Evolutionary conservation across 2,329 filamentous ascomycete genomes (phyloP), one percentile per base, ranked within the genome.

Genomic region (Raffaelea ambrosiae): DNA sequence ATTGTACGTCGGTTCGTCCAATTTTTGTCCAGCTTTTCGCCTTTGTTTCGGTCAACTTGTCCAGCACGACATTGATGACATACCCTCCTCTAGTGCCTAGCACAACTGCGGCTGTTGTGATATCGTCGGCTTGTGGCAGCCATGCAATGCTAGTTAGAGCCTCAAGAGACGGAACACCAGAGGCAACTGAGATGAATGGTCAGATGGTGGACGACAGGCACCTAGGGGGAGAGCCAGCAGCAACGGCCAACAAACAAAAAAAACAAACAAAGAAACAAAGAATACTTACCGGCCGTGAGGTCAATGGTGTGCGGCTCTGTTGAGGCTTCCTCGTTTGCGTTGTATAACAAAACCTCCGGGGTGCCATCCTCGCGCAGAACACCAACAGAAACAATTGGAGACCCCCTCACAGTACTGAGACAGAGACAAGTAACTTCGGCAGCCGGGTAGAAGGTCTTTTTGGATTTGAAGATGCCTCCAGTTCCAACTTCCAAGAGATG

Each of bases 51-150:
- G 51, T 54, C 5, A 63, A 38, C 16, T 55, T 55, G 22, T 43
- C 41, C 3, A 59, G 46, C 11, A 48, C 40, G 16, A 75, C 47
- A 0, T 65, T 73, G 23, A 76, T 58, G 2, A 79, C 58, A 33
- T 75, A 67, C 1, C 77, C 77, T 48, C 71, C 72, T 46, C 74
- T 68, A 22, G 73, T 77, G 9, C 77, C 77, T 4, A 71, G 56
- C 2, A 78, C 48, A 14, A n/a, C n/a, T n/a, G 59, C 23, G 0
- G 54, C 58, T 51, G 26, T 44, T 14, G 64, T 57, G 0, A 60
- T 55, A 1, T 60, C 55, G 7, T 56, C 58, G 13, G 58, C 50
- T 46, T 26, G 35, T 35, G 49, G 41, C 23, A 53, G 21, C 3
- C 48, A 11, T 2, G 64, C 63, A 33, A 78, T 64, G 47, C 70